These are phyloP conservation scores for Cephalotrichum gorgonifer DNA, from an alignment of 2,329 filamentous ascomycete genomes.

Conservation along the genomic window DNA sequence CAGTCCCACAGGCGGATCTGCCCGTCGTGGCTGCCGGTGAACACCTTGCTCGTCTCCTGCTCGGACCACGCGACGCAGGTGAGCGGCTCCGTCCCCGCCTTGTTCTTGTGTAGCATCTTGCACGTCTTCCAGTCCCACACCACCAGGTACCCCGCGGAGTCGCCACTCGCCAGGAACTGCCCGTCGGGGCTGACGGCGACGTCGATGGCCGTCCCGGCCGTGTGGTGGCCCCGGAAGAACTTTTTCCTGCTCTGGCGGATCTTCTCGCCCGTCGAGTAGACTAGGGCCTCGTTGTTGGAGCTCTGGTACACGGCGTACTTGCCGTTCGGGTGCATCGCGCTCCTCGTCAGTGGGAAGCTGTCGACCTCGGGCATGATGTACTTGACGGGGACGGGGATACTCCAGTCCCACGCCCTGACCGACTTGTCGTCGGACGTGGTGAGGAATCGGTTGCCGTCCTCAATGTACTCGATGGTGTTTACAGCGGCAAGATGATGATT, in stretches of 20 bases:
- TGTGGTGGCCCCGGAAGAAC: constrained; percentile 91
- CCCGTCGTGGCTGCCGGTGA: constrained; percentile 81
- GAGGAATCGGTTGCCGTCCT: constrained; percentile 91
- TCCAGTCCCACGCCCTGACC: constrained; percentile 94
- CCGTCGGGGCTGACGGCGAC: constrained; percentile 83
- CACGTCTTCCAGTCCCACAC: constrained; percentile 99
- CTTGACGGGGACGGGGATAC: constrained; percentile 96
- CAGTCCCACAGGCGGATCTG: constrained; percentile 90
- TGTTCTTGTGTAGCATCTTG: constrained; percentile 97
- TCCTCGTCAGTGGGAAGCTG: constrained; percentile 92
- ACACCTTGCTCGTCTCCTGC: constrained; percentile 92
- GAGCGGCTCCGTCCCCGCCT: constrained; percentile 70
- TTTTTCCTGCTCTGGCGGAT: constrained; percentile 98
- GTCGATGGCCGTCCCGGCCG: constrained; percentile 86
- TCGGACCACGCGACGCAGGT: constrained; percentile 93
- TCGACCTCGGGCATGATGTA: constrained; percentile 86
- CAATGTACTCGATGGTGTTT: constrained; percentile 95
- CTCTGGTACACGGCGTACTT: constrained; percentile 94
- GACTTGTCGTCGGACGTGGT: constrained; percentile 97
- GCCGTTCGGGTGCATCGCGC: constrained; percentile 73
- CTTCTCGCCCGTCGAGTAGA: constrained; percentile 89
- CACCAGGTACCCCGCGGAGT: constrained; percentile 79
- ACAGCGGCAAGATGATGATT: constrained; percentile 96
- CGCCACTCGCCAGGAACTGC: constrained; percentile 79
- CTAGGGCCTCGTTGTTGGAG: constrained; percentile 91